These are phyloP conservation scores for Melocanna baccifera DNA, from an alignment of 176 grass and related monocot species.

Conservation along the genomic window DNA sequence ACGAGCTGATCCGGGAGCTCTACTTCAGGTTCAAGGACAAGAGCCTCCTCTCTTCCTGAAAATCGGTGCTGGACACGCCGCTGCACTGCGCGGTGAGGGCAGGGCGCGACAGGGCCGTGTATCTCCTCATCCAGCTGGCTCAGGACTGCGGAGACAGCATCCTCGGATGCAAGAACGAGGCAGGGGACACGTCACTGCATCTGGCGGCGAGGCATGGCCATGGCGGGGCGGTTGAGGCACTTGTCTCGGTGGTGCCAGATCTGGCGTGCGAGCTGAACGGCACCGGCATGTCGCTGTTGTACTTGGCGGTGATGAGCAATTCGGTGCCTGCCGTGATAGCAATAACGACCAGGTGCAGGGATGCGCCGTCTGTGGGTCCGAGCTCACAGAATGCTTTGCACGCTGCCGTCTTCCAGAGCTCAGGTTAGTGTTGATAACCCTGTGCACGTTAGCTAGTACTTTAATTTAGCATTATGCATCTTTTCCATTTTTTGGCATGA, in stretches of 20 bases:
- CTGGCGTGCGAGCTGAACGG: neutral
- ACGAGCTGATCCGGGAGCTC: conserved; percentile 20
- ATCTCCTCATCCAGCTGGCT: neutral
- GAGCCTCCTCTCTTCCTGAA: neutral
- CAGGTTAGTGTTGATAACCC: neutral
- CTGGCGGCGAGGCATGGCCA: too few relatives aligned
- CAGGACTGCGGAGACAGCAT: too few relatives aligned
- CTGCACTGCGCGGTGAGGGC: conserved; percentile 20
- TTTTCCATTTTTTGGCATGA: too few relatives aligned
- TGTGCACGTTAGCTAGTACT: too few relatives aligned
- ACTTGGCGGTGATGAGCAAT: conserved; percentile 7
- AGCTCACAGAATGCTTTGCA: conserved; percentile 26
- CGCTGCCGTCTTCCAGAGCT: conserved; percentile 22
- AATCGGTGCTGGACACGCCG: conserved; percentile 15
- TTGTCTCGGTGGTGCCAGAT: neutral
- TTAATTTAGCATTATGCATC: too few relatives aligned
- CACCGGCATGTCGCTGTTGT: neutral
- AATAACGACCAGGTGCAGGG: neutral
- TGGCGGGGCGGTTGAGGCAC: too few relatives aligned
- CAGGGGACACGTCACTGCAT: too few relatives aligned
- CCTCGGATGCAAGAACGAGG: too few relatives aligned
- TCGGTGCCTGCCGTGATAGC: neutral
- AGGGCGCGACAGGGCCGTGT: neutral
- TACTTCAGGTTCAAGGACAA: neutral
- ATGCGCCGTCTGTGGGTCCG: neutral